Base-by-base conservation (phyloP, 2,329 filamentous ascomycete species). In the Tothia fuscella region DNA sequence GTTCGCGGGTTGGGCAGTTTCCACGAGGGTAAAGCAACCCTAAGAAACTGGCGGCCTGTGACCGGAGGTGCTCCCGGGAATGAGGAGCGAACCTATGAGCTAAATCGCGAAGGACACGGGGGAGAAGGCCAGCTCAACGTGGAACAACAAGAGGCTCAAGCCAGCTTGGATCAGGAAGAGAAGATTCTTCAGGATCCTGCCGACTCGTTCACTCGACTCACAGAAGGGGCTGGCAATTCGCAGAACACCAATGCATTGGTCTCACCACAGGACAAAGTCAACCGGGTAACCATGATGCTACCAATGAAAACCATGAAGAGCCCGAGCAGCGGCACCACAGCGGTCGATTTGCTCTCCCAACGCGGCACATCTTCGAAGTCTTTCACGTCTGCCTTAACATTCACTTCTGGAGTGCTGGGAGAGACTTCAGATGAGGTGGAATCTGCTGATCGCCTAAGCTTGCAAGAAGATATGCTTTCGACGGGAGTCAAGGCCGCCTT, bases 1-100 rank as follows among this genome's bases (percentile, higher is more conserved):
- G 44, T 51, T 14, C 35, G 38, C 12, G 49, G 49, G 10, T 33
- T 52, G 12, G 44, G 41, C 13, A 43, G 44, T 3, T 50, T 51
- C 32, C 43, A 48, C 16, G 45, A 47, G 17, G 42, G 44, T 19
- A 40, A 31, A n/a, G 25, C 40, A n/a, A 28, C 17, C 37, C 25
- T 45, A 20, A 32, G 14, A 29, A 21, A 24, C 20, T 10, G 26
- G 26, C 10, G 14, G 26, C 10, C 10, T 10, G 10, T 29, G 26
- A 10, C 26, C 10, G 10, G 10, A 14, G 26, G 26, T 29, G 10
- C 26, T 29, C 13, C 13, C 13, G 26, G 10, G 26, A 10, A 14
- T 14, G 10, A 10, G 26, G 26, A 29, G 26, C 10, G 10, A 10
- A 14, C 26, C 26, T 14, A n/a, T n/a, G n/a, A n/a, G n/a, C n/a